Evolutionary conservation across 2,329 filamentous ascomycete genomes (phyloP).

Genomic region (Alternaria dauci): DNA sequence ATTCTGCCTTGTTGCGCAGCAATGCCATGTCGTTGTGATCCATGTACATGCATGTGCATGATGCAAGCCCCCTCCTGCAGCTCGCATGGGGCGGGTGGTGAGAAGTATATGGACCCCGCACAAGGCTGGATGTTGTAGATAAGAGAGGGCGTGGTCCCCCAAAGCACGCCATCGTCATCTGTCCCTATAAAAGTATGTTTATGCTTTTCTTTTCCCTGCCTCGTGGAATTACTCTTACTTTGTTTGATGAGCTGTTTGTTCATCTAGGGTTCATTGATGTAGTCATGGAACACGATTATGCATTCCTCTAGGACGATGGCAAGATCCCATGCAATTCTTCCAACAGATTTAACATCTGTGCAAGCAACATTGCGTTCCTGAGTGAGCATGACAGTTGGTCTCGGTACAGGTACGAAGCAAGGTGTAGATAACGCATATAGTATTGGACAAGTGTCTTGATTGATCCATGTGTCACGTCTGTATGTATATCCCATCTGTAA

Average conservation of each 20-base stretch:
- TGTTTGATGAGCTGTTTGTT: no score
- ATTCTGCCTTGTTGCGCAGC: background rate
- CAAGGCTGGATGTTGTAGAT: conserved; percentile 5
- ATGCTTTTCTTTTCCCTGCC: no score
- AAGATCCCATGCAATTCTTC: background rate
- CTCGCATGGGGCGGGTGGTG: conserved; percentile 1
- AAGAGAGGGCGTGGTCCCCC: background rate
- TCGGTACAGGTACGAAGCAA: background rate
- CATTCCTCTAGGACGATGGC: background rate
- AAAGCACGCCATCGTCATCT: background rate
- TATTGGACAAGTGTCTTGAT: conserved; percentile 12
- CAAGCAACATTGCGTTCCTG: background rate
- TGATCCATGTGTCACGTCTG: conserved; percentile 16
- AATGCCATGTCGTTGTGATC: background rate
- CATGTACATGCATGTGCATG: background rate
- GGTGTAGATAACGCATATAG: conserved; percentile 3
- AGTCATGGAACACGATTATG: background rate
- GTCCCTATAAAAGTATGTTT: background rate
- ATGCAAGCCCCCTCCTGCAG: background rate
- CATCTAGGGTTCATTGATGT: background rate
- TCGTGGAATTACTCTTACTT: background rate
- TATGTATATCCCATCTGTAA: conserved; percentile 4
- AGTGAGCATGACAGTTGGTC: background rate
- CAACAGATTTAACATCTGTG: background rate
- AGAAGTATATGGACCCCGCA: conserved; percentile 6